Base-by-base conservation (phyloP, 2,329 filamentous ascomycete genomes). In the Kalmusia sp. region DNA sequence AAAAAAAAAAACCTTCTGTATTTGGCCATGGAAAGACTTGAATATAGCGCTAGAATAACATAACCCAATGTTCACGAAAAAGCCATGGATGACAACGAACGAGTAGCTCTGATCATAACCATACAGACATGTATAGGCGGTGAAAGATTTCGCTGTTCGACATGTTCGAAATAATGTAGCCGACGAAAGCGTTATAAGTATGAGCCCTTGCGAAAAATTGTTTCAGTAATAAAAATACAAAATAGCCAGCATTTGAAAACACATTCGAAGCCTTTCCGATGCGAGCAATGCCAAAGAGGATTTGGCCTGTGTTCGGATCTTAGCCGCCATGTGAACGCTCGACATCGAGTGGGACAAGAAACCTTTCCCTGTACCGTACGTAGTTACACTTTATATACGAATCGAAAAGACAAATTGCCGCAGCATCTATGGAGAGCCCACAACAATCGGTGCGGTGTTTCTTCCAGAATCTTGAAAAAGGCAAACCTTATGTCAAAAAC, bases 241-340 rank as follows among this genome's bases (percentile, higher is more conserved):
- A 1, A 7, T 22, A 61, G 58, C 11, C 52, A 58, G 14, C 58
- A 61, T 22, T 14, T 35, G 4, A 58, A 56, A 27, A 54, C 49
- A 11, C 58, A 61, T 40, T 35, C 47, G 5, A 61, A 61, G 43
- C 55, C 55, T 14, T 38, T 37, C 24, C 6, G 21, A 27, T 58
- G 58, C 30, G 24, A 44, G 1, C 17, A 27, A 12, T 61, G 58
- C 25, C 9, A 40, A 1, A 53, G 22, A 50, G 28, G 28, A 3
- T 61, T 61, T 30, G 53, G 40, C 4, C 37, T 53, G 3, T 40
- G 43, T 8, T 8, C 31, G 15, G 56, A 61, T 33, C 51, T 57
- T 5, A 17, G 11, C 11, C 51, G 56, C 2, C 58, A 61, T 21
- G 17, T 41, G 7, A 30, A 31, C 15, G 33, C 49, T 11, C 44